A percentile compares a stretch with the other conserved stretches of the same genome.
These are phyloP conservation scores for Chlorella sp. DNA, from an alignment of 139 green algal species.

Conservation along the genomic window DNA sequence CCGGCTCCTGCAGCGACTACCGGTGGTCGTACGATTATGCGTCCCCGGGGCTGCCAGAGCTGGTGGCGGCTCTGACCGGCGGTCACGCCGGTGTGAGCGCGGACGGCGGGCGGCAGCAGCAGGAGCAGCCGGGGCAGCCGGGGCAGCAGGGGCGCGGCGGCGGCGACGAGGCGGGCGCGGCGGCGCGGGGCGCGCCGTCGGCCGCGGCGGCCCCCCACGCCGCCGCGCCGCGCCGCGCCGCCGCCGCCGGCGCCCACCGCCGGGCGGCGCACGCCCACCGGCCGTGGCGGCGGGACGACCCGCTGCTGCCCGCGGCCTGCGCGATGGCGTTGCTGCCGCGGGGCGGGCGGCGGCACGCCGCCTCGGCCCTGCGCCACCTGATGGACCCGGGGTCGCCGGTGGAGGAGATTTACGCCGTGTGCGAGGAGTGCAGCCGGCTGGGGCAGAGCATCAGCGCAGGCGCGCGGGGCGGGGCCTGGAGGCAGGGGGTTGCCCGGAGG, in stretches of 20 bases:
- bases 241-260: background rate
- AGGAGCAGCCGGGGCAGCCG: background rate
- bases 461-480: too few species aligned
- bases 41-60: constrained; percentile 13
- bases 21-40: constrained; percentile 50
- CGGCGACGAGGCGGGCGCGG: background rate
- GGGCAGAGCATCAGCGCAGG: background rate
- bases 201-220: background rate
- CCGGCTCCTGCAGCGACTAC: constrained; percentile 66
- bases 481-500: too few species aligned
- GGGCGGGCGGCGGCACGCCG: constrained; percentile 31
- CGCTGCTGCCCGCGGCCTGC: constrained; percentile 55
- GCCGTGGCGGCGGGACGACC: background rate
- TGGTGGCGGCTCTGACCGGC: constrained; percentile 28
- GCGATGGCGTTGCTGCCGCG: constrained; percentile 64
- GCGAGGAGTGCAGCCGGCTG: constrained; percentile 42
- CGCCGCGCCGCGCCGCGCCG: background rate
- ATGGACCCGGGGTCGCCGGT: constrained; percentile 60
- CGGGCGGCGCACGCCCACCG: background rate
- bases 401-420: constrained; percentile 63
- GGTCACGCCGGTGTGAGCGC: too few species aligned
- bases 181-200: background rate
- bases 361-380: constrained; percentile 54
- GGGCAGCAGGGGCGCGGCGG: background rate
- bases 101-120: too few species aligned